Evolutionary conservation across 139 green algal genomes (phyloP).

Genomic region (Tetradesmus obliquus): DNA sequence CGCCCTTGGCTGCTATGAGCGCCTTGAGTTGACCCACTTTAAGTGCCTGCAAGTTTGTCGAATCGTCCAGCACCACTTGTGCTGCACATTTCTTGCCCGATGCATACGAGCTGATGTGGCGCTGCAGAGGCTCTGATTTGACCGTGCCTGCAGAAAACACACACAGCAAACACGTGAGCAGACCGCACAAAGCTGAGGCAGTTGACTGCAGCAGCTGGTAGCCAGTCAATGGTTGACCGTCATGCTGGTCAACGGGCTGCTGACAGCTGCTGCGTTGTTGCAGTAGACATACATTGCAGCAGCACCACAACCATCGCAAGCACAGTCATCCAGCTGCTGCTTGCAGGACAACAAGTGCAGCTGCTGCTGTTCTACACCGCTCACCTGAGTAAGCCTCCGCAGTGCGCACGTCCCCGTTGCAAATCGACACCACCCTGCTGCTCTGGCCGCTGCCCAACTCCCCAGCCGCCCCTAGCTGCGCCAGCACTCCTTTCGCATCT

Average conservation of each 20-base stretch:
- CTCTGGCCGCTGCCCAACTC: constrained; percentile 12
- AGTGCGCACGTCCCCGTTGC: constrained; percentile 75
- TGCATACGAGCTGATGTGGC: constrained; percentile 72
- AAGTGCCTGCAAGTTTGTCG: constrained; percentile 74
- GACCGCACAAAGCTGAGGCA: background rate
- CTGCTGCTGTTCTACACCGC: no score
- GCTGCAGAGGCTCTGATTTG: constrained; percentile 71
- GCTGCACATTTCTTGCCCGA: constrained; percentile 70
- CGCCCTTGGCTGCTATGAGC: constrained; percentile 65
- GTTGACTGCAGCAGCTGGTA: background rate
- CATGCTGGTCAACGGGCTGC: no score
- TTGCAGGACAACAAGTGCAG: no score
- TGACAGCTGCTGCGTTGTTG: no score
- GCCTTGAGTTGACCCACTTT: constrained; percentile 79
- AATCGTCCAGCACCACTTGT: constrained; percentile 61
- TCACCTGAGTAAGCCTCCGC: constrained; percentile 56
- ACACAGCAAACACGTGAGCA: background rate
- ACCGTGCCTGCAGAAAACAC: constrained; percentile 52
- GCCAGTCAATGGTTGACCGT: background rate
- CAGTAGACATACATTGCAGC: no score
- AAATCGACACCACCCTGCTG: constrained; percentile 75
- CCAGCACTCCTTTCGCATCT: background rate
- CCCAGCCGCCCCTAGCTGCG: background rate
- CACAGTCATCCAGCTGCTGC: no score
- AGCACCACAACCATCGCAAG: no score